Evolutionary conservation across 2,329 filamentous ascomycete genomes (phyloP), one percentile per base, ranked within the genome.

Genomic region (Hypoxylon sp.): DNA sequence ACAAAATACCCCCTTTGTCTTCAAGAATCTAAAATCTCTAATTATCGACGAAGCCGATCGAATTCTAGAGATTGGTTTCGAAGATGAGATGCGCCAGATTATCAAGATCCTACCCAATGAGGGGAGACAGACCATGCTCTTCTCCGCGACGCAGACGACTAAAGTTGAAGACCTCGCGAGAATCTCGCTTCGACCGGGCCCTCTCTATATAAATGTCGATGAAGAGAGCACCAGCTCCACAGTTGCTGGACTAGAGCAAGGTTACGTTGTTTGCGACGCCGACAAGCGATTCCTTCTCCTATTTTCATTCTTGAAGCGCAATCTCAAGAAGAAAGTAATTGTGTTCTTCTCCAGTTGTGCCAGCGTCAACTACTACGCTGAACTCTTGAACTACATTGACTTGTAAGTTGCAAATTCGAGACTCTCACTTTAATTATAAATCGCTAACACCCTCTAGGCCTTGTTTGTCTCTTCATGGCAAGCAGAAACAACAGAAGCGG

Each of bases 401-500:
- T 87, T 98, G 44, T 73, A 66, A 67, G 71, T 94, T 92, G 93
- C 17, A 44, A 44, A 44, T 10, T 3, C 39, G 2, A 17, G 21
- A 13, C 8, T 7, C 13, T 37, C 27, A 27, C 35, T 19, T 15
- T 17, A 10, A 27, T 46, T 8, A 35, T 48, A 53, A 8, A 59
- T 32, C 60, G 6, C 63, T 70, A 37, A 69, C 31, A 52, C 21
- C 4, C 13, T 53, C 5, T 32, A 71, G 71, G 35, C 75, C 75
- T 47, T 75, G 73, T 24, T 84, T 94, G 27, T 91, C 91, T 72
- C 83, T 94, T 1, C 92, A 94, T 77, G 96, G 94, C 73, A 98
- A 99, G 83, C 93, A 97, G 82, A 99, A 99, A 82, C 96, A 99
- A 82, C 94, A 98, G 82, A 97, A 97, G 81, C 92, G 96, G n/a